phyloP scores from a whole-genome alignment of 495 filamentous ascomycete genomes.

The Penicillium salamii region DNA sequence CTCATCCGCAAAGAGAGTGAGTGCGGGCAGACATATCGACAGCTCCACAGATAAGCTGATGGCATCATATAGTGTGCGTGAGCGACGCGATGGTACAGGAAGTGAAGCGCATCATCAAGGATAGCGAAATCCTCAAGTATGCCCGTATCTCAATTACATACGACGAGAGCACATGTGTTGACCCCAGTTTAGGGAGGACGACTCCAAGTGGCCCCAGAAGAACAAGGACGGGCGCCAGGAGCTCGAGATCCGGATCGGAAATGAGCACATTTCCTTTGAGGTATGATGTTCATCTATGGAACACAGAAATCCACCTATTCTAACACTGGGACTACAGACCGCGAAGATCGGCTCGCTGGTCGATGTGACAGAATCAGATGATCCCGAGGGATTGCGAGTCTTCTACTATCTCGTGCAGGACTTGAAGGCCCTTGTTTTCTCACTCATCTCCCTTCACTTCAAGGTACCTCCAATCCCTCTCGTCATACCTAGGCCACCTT shows the following conservation, averaged over 20 bases:
- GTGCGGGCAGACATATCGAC: conserved; percentile 30
- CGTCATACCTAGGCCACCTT: neutral
- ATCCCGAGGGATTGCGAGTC: conserved; percentile 95
- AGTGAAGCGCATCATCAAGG: conserved; percentile 94
- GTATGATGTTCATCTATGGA: conserved; percentile 36
- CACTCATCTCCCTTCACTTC: conserved; percentile 93
- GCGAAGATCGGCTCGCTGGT: conserved; percentile 97
- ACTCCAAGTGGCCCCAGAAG: conserved; percentile 99
- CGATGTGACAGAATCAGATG: conserved; percentile 92
- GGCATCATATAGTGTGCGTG: conserved; percentile 76
- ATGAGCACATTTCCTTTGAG: conserved; percentile 98
- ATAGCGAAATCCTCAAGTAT: conserved; percentile 98
- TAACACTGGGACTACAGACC: conserved; percentile 55
- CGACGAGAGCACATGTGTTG: conserved; percentile 8
- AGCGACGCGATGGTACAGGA: conserved; percentile 89
- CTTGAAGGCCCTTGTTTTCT: conserved; percentile 94
- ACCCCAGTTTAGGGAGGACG: conserved; percentile 75
- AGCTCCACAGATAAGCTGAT: conserved; percentile 18
- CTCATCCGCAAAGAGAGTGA: conserved; percentile 98
- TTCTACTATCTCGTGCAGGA: conserved; percentile 99
- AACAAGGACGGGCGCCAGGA: conserved; percentile 99
- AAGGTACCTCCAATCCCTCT: conserved; percentile 56
- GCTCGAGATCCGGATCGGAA: conserved; percentile 90
- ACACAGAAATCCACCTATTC: neutral
- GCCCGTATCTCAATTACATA: neutral